A percentile compares a stretch with the other conserved stretches of the same genome.
These are phyloP conservation scores for Haplosporangium gracile DNA, from an alignment of 192 early-diverging fungal species.

Conservation along the genomic window DNA sequence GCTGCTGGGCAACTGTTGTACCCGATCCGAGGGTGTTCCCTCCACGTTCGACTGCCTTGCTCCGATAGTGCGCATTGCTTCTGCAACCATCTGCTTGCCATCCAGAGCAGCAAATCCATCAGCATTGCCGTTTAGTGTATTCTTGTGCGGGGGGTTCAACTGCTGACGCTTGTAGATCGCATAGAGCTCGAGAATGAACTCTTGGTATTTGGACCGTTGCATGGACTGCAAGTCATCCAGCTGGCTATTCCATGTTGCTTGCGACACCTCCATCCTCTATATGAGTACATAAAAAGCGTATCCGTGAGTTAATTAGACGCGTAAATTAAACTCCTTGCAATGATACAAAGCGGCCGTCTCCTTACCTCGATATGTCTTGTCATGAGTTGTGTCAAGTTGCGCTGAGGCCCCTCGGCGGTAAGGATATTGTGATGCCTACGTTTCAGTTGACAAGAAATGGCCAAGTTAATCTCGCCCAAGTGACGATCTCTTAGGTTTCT, in stretches of 20 bases:
- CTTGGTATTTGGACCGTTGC: constrained; percentile 68
- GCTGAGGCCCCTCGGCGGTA: constrained; percentile 25
- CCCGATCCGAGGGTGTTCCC: neutral
- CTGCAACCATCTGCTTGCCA: constrained; percentile 68
- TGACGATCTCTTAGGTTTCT: neutral
- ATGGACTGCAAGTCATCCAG: constrained; percentile 61
- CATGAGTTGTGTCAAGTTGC: constrained; percentile 44
- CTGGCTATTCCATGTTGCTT: constrained; percentile 67
- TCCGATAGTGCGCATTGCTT: constrained; percentile 56
- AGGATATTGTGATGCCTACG: constrained; percentile 37
- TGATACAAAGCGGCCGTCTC: too few relatives aligned
- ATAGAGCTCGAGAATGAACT: constrained; percentile 68
- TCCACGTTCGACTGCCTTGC: constrained; percentile 28
- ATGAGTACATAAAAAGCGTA: neutral
- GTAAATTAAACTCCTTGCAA: neutral
- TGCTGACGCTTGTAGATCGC: constrained; percentile 59
- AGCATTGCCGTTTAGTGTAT: neutral
- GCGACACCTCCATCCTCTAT: constrained; percentile 62
- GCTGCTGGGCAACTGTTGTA: neutral
- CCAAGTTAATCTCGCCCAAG: neutral
- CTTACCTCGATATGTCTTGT: constrained; percentile 58
- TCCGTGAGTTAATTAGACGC: neutral
- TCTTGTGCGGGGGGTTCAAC: constrained; percentile 5
- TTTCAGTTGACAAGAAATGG: neutral
- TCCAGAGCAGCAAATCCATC: constrained; percentile 32